These are phyloP conservation scores for Moesziomyces sp. DNA, from an alignment of 1,284 basidiomycete genomes.

Conservation along the genomic window DNA sequence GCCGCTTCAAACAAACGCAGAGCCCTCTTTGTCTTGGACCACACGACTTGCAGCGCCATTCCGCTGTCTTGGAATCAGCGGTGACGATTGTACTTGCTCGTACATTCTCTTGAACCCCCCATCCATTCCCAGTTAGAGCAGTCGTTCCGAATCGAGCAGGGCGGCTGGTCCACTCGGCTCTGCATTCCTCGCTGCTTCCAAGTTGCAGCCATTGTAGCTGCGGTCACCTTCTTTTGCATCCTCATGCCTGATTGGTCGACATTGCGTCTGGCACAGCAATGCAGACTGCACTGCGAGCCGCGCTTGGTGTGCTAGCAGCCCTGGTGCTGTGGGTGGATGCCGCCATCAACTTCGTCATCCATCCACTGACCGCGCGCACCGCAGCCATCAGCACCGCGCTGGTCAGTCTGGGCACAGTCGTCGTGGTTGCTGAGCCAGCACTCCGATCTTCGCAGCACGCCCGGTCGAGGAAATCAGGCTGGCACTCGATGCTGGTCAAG, in stretches of 20 bases:
- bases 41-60: too few species aligned
- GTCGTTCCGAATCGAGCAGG: too few species aligned
- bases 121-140: too few species aligned
- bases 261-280: conserved; percentile 1
- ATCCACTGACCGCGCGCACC: conserved; percentile 8
- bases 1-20: too few species aligned
- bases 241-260: too few species aligned
- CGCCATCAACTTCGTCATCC: conserved; percentile 9
- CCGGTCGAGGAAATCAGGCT: too few species aligned
- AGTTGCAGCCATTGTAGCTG: too few species aligned
- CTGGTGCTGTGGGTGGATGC: conserved; percentile 1
- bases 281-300: background rate
- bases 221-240: background rate
- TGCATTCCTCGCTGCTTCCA: too few species aligned
- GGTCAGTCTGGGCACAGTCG: background rate
- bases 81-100: too few species aligned
- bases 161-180: background rate
- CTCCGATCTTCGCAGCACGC: background rate
- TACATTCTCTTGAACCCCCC: too few species aligned
- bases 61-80: too few species aligned
- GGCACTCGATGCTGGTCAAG: conserved; percentile 1
- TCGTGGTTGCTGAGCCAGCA: conserved; percentile 11
- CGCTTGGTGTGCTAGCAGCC: conserved; percentile 12
- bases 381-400: conserved; percentile 8
- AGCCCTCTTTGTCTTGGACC: too few species aligned